phyloP scores from a whole-genome alignment of 257 asterid genomes.

The Solanum ossicruentum region DNA sequence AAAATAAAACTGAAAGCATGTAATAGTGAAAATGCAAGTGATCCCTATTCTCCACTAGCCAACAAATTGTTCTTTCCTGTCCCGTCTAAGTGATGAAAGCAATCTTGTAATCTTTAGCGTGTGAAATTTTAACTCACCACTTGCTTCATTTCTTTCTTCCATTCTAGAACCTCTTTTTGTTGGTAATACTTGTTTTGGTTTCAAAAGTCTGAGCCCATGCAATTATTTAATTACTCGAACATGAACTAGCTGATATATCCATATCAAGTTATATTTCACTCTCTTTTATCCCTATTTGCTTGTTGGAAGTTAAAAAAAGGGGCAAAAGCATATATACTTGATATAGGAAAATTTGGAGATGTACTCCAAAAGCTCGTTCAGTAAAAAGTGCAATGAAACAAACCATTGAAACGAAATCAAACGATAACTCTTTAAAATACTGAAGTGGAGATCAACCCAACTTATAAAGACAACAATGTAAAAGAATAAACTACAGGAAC shows the following conservation, averaged over 20 bases:
- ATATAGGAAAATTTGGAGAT: neutral
- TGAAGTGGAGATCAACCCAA: neutral
- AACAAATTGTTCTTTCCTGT: neutral
- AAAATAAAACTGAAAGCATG: neutral
- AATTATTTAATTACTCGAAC: neutral
- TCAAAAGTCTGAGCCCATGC: neutral
- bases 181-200: neutral
- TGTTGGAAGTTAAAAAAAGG: neutral
- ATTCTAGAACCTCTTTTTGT: neutral
- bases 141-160: neutral
- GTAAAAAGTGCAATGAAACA: neutral
- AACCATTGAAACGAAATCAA: neutral
- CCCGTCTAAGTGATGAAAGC: neutral
- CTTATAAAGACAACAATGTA: neutral
- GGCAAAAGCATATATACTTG: neutral
- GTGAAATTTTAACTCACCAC: neutral
- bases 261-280: neutral
- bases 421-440: neutral
- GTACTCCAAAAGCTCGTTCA: neutral
- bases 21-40: neutral
- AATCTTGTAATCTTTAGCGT: neutral
- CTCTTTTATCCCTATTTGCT: neutral
- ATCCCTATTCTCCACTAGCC: neutral
- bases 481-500: neutral
- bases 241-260: too few relatives aligned